Evolutionary conservation across 106 monocot genomes (phyloP).

Genomic region (Allium cepa): DNA sequence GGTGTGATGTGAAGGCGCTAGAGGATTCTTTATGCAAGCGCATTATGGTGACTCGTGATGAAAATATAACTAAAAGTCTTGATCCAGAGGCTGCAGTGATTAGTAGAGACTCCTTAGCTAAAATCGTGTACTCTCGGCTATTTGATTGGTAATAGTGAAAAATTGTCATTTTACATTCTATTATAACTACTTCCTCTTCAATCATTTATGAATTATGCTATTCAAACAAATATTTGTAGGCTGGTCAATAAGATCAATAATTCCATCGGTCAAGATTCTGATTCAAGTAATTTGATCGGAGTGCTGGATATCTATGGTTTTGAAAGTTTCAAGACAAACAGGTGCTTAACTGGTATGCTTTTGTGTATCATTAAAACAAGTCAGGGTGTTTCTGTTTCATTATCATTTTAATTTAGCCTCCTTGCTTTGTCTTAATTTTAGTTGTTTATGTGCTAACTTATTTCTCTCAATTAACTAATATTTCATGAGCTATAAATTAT

Average conservation of each 20-base stretch:
- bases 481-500: background rate
- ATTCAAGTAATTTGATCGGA: slow-evolving; percentile 40
- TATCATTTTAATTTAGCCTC: too few relatives aligned
- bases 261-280: slow-evolving; percentile 54
- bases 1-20: slow-evolving; percentile 49
- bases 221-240: slow-evolving; percentile 17
- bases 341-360: slow-evolving; percentile 70
- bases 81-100: slow-evolving; percentile 34
- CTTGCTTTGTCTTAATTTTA: background rate
- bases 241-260: slow-evolving; percentile 49
- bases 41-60: slow-evolving; percentile 47
- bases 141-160: slow-evolving; percentile 44
- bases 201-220: too few relatives aligned
- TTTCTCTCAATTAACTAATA: background rate
- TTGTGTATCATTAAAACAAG: slow-evolving; percentile 10
- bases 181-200: too few relatives aligned
- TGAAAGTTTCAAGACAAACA: slow-evolving; percentile 75
- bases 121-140: slow-evolving; percentile 45
- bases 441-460: too few relatives aligned
- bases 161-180: background rate
- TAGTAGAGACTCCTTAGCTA: slow-evolving; percentile 52
- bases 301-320: slow-evolving; percentile 62
- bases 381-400: background rate
- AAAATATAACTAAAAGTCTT: slow-evolving; percentile 43
- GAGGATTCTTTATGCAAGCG: slow-evolving; percentile 52